Base-by-base conservation (phyloP, 2,329 filamentous ascomycete genomes). In the Diaporthe capsici region DNA sequence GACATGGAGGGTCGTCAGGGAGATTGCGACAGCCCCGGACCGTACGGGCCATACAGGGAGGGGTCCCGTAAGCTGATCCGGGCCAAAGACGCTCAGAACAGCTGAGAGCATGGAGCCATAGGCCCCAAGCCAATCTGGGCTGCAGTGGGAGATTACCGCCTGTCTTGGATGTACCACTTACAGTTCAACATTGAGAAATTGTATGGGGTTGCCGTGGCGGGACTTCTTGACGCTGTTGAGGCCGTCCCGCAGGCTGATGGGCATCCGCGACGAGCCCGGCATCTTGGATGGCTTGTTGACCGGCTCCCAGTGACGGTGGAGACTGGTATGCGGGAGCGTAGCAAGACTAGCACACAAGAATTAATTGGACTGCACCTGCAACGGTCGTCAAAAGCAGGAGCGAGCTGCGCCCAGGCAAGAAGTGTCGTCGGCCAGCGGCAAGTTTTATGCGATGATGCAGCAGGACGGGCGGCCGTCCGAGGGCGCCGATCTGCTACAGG, bases 211-310 rank as follows among this genome's bases (percentile, higher is more conserved):
- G 75, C 86, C 87, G 63, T 89, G 88, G 76, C 88, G 86, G 73
- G 88, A 86, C 76, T 87, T 89, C 84, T 91, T 92, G 81, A 92
- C 90, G 77, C 86, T 87, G 78, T 88, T 89, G 81, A 94, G 89
- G 83, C 90, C 89, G 81, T 93, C 92, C 80, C 92, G 89, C 83
- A 95, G 86, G 86, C 92, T 94, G 78, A 93, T 87, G 79, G 93
- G 92, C 84, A 94, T 91, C 81, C 92, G 89, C 79, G 92, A 94
- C 76, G 90, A 91, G 81, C 92, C 92, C 78, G 91, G 89, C 90
- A 93, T 92, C 55, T 65, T 75, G 60, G 22, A 31, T 10, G n/a
- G 42, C 61, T 51, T 25, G 20, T 28, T 63, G 9, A 22, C 53
- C 20, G 65, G 49, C 37, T 65, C 58, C 65, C 71, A 37, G 10